A percentile compares a stretch with the other conserved stretches of the same genome.
Evolutionary conservation across 768 basidiomycete genomes (phyloP).

Genomic region (Mycena floridula): DNA sequence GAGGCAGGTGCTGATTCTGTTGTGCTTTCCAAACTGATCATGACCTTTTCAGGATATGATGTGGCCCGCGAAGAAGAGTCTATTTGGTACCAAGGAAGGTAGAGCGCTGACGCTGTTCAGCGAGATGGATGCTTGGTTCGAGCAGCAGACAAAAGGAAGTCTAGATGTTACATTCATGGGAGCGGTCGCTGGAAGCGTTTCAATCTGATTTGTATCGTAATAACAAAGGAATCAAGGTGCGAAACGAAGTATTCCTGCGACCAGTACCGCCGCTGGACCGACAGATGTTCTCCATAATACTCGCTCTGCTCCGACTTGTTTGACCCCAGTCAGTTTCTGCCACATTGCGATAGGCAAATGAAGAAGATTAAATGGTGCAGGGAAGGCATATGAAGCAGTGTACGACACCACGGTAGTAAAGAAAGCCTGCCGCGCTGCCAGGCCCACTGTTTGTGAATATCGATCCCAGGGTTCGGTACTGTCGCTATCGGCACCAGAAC

Average conservation of each 20-base stretch:
- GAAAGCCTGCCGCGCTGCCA: conserved; percentile 36
- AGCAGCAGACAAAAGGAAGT: conserved; percentile 50
- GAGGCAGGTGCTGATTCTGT: conserved; percentile 80
- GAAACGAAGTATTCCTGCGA: too few species aligned
- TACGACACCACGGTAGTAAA: conserved; percentile 29
- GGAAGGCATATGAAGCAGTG: conserved; percentile 33
- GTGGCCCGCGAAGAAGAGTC: conserved; percentile 12
- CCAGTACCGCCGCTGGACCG: too few species aligned
- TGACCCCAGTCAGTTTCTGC: too few species aligned
- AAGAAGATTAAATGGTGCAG: conserved; percentile 47
- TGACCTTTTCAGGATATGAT: conserved; percentile 11
- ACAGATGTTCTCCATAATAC: too few species aligned
- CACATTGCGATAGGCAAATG: too few species aligned
- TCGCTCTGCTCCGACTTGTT: too few species aligned
- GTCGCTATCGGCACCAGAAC: conserved; percentile 9
- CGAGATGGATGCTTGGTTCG: conserved; percentile 70
- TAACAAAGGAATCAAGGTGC: too few species aligned
- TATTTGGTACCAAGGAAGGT: conserved; percentile 40
- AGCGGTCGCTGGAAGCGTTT: conserved; percentile 72
- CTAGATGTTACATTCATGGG: conserved; percentile 68
- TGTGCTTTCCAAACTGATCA: conserved; percentile 68
- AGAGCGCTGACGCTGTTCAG: conserved; percentile 71
- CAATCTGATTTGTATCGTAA: too few species aligned
- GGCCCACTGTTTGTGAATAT: conserved; percentile 37
- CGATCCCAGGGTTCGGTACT: conserved; percentile 36